phyloP scores from a whole-genome alignment of 768 basidiomycete genomes.

The Cyathus striatus region DNA sequence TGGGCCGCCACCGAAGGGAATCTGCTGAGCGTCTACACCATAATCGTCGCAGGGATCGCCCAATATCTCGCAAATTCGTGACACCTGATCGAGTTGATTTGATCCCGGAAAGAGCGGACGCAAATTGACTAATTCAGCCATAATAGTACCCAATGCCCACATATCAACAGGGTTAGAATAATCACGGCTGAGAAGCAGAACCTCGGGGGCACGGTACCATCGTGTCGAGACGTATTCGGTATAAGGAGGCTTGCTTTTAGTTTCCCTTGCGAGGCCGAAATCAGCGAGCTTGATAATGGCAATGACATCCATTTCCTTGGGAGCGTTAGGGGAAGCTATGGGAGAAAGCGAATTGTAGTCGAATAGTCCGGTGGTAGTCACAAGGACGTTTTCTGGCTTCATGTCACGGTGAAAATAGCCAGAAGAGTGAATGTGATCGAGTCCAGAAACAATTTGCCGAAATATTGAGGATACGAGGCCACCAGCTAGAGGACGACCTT shows the following conservation, averaged over 20 bases:
- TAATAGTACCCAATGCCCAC: conserved; percentile 99
- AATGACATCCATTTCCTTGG: conserved; percentile 88
- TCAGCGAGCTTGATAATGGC: conserved; percentile 98
- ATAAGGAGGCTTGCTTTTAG: conserved; percentile 83
- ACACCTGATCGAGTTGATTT: conserved; percentile 90
- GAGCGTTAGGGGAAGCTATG: conserved; percentile 51
- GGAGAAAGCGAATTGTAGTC: conserved; percentile 87
- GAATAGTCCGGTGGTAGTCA: conserved; percentile 93
- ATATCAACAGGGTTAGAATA: conserved; percentile 98
- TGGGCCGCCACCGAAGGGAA: conserved; percentile 75
- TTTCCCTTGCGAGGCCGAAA: conserved; percentile 94
- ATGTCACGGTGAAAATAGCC: conserved; percentile 99
- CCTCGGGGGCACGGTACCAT: no score
- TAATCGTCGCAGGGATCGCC: conserved; percentile 88
- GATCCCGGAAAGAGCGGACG: conserved; percentile 94
- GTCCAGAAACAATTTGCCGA: conserved; percentile 83
- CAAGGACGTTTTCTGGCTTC: conserved; percentile 99
- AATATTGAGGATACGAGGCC: conserved; percentile 95
- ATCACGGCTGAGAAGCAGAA: conserved; percentile 84
- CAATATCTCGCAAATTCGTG: conserved; percentile 84
- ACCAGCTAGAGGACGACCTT: conserved; percentile 92
- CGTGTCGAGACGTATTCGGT: conserved; percentile 99
- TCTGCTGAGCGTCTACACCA: conserved; percentile 66
- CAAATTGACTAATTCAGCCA: conserved; percentile 94
- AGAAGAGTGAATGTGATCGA: conserved; percentile 85